Base-by-base conservation (phyloP, 495 filamentous ascomycete species). In the Chlorociboria aeruginascens region DNA sequence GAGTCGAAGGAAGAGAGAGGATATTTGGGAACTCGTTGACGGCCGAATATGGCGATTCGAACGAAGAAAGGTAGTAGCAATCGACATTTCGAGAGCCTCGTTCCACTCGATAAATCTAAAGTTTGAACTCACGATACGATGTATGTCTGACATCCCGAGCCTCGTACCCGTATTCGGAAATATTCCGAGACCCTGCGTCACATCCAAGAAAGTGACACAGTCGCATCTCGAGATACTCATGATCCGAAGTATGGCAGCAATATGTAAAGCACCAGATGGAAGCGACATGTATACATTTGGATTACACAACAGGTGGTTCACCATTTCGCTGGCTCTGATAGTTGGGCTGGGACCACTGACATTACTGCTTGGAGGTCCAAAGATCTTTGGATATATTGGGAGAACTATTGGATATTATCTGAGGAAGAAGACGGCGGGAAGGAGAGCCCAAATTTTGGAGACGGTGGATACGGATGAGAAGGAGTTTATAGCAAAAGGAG, bases 391-490 rank as follows among this genome's bases (percentile, higher is more conserved):
- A 17, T 53, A 29, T 39, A 1, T 56, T 8, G 56, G 52, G 13
- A 30, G 50, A 12, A 42, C 32, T 8, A 9, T 53, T n/a, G 56
- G 52, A 1, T 45, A 8, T 36, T 72, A 76, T 57, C 70, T 90
- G 47, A 70, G 73, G 40, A 78, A 71, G 57, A 77, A 77, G 56
- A 85, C 83, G 2, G 74, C 75, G 25, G 77, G 77, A 55, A 76
- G 70, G 25, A 69, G 83, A 20, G 66, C 72, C 32, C 72, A 79
- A 54, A 69, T 83, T 28, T 70, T 74, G 36, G 68, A 76, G 44
- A 66, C 67, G 11, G 81, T 85, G 32, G 76, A 85, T 47, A 67
- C 77, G 44, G 72, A 69, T 34, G 50, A 56, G 51, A 32, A 31
- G 28, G 53, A 45, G 17, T 44, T 10, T 33, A 2, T 48, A 69